These are phyloP conservation scores for Physaria fendleri DNA, from an alignment of 345 rosid genomes.

Conservation along the genomic window DNA sequence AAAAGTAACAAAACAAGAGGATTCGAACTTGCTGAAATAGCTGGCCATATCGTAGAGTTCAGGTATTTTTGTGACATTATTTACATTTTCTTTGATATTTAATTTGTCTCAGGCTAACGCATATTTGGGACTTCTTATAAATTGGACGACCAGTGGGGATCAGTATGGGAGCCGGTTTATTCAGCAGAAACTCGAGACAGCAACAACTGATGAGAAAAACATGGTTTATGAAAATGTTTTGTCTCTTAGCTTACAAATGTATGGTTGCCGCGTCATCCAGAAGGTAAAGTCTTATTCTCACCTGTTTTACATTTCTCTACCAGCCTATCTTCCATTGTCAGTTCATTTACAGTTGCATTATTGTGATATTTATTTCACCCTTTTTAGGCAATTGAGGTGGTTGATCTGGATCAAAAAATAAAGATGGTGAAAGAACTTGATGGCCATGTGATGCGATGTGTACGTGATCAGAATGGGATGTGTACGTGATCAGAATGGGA, in stretches of 20 bases:
- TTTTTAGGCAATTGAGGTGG: conserved; percentile 85
- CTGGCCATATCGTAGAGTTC: conserved; percentile 69
- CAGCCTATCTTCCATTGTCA: neutral
- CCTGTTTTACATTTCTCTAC: neutral
- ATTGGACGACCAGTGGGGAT: conserved; percentile 64
- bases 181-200: conserved; percentile 95
- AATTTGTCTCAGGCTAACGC: neutral
- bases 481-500: conserved; percentile 97
- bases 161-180: conserved; percentile 95
- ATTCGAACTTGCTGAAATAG: conserved; percentile 61
- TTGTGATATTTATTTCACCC: neutral
- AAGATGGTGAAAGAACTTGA: conserved; percentile 91
- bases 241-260: conserved; percentile 91
- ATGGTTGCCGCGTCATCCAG: conserved; percentile 96
- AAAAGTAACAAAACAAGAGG: conserved; percentile 61
- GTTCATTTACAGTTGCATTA: neutral
- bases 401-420: conserved; percentile 75
- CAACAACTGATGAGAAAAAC: conserved; percentile 68
- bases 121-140: neutral
- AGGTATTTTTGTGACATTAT: conserved; percentile 31
- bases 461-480: too few species aligned
- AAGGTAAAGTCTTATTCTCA: conserved; percentile 65
- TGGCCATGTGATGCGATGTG: conserved; percentile 88
- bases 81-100: neutral
- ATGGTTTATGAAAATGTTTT: conserved; percentile 84